A percentile compares a stretch with the other conserved stretches of the same genome.
Conservation (phyloP, 2,329 filamentous ascomycete genomes). For the Hypoxylon sp. region DNA sequence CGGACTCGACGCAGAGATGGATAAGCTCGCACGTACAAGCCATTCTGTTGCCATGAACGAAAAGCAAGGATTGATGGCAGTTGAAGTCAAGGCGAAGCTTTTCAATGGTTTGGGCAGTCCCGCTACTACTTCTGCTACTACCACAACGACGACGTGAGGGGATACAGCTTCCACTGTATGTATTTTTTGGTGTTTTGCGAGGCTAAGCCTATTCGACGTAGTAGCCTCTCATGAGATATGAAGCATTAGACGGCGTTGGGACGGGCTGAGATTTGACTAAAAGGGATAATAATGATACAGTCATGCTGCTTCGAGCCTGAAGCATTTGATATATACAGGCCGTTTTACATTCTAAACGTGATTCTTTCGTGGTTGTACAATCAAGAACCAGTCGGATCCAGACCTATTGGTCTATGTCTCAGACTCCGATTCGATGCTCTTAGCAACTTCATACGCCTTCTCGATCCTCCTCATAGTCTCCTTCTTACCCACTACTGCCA, state of each 20-base stretch:
- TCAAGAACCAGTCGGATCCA: neutral
- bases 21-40: conserved; percentile 50
- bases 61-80: conserved; percentile 52
- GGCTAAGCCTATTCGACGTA: neutral
- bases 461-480: conserved; percentile 47
- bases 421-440: conserved; percentile 11
- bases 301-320: conserved; percentile 29
- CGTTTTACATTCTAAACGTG: neutral
- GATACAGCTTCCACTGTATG: neutral
- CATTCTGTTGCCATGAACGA: conserved; percentile 53
- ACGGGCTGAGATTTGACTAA: conserved; percentile 26
- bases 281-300: conserved; percentile 40
- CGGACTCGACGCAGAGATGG: conserved; percentile 47
- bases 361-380: neutral
- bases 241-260: conserved; percentile 53
- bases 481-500: conserved; percentile 48
- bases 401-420: too few species aligned
- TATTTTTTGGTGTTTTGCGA: neutral
- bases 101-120: conserved; percentile 49
- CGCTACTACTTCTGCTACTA: neutral
- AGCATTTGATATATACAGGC: conserved; percentile 2
- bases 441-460: conserved; percentile 40
- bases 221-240: conserved; percentile 45
- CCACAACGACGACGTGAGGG: conserved; percentile 17
- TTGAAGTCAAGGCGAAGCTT: conserved; percentile 51